These are phyloP conservation scores for Cyberlindnera mycetangii DNA, from an alignment of 805 yeast genomes.

Conservation along the genomic window DNA sequence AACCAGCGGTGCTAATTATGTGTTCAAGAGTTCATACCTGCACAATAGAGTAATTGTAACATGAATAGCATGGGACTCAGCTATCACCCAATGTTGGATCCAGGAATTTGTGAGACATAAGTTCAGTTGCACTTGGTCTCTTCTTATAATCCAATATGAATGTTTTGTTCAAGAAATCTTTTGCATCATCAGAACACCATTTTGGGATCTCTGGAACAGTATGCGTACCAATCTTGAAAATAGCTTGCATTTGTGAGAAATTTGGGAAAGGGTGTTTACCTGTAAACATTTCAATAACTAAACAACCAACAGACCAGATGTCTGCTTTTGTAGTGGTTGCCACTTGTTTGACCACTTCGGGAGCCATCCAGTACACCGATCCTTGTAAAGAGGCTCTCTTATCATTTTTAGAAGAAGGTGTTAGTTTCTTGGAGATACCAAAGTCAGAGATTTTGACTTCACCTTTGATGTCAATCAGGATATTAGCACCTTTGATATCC, in stretches of 20 bases:
- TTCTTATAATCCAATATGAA: slow-evolving; percentile 72
- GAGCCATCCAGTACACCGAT: slow-evolving; percentile 98
- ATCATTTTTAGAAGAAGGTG: slow-evolving; percentile 40
- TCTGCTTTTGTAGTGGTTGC: slow-evolving; percentile 92
- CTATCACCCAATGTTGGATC: slow-evolving; percentile 16
- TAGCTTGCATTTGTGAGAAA: slow-evolving; percentile 94
- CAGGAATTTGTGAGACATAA: slow-evolving; percentile 64
- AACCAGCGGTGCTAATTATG: no score
- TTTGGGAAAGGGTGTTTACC: slow-evolving; percentile 96
- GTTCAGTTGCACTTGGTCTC: slow-evolving; percentile 71
- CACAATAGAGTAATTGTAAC: neutral
- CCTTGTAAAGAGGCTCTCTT: slow-evolving; percentile 88
- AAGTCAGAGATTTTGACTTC: slow-evolving; percentile 83
- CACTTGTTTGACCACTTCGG: slow-evolving; percentile 93
- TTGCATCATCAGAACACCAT: slow-evolving; percentile 65
- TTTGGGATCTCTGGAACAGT: slow-evolving; percentile 78
- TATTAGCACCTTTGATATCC: slow-evolving; percentile 88
- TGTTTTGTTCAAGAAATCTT: slow-evolving; percentile 59
- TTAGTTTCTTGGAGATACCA: slow-evolving; percentile 72
- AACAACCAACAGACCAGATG: slow-evolving; percentile 96
- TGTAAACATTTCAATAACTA: slow-evolving; percentile 91
- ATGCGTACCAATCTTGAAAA: slow-evolving; percentile 88
- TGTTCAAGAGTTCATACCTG: no score
- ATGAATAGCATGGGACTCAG: neutral
- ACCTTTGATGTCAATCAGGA: slow-evolving; percentile 75